A percentile compares a stretch with the other conserved stretches of the same genome.
Conservation (phyloP, 1,139 yeast species). For the Candida sanyaensis region DNA sequence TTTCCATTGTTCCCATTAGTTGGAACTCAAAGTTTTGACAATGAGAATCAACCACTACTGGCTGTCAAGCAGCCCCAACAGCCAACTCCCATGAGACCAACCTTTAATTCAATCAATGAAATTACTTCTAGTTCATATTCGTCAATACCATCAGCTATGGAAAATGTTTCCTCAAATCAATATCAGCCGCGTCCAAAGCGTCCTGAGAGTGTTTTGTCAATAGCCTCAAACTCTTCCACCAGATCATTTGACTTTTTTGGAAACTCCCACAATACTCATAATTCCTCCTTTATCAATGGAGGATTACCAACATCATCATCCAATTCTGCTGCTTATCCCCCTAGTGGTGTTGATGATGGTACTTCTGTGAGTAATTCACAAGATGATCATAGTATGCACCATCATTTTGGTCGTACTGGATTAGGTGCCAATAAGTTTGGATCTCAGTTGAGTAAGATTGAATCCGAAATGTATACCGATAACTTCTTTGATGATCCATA, state of each 20-base stretch:
- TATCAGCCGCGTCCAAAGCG: slow-evolving; percentile 36
- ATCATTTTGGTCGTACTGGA: slow-evolving; percentile 17
- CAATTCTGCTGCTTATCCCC: slow-evolving; percentile 33
- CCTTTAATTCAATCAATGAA: background rate
- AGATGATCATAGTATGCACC: slow-evolving; percentile 11
- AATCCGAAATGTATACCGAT: slow-evolving; percentile 17
- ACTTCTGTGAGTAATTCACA: background rate
- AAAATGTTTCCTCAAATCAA: slow-evolving; percentile 11
- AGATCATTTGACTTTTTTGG: slow-evolving; percentile 17
- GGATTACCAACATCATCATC: slow-evolving; percentile 26
- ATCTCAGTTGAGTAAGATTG: slow-evolving; percentile 17
- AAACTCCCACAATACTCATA: slow-evolving; percentile 6
- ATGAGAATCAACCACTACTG: slow-evolving; percentile 40
- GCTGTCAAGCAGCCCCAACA: slow-evolving; percentile 15
- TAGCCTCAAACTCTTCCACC: slow-evolving; percentile 42
- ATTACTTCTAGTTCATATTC: slow-evolving; percentile 5
- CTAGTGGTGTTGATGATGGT: slow-evolving; percentile 16
- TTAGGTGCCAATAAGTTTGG: slow-evolving; percentile 16
- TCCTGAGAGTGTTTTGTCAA: slow-evolving; percentile 46
- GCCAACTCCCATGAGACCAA: slow-evolving; percentile 13
- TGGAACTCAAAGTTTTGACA: slow-evolving; percentile 46
- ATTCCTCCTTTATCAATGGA: slow-evolving; percentile 17
- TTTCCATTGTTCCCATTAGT: slow-evolving; percentile 57
- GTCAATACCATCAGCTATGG: slow-evolving; percentile 5
- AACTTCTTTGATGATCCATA: slow-evolving; percentile 12